Evolutionary conservation across 2,329 filamentous ascomycete genomes (phyloP), one percentile per base, ranked within the genome.

Genomic region (Xylariaceae sp.): DNA sequence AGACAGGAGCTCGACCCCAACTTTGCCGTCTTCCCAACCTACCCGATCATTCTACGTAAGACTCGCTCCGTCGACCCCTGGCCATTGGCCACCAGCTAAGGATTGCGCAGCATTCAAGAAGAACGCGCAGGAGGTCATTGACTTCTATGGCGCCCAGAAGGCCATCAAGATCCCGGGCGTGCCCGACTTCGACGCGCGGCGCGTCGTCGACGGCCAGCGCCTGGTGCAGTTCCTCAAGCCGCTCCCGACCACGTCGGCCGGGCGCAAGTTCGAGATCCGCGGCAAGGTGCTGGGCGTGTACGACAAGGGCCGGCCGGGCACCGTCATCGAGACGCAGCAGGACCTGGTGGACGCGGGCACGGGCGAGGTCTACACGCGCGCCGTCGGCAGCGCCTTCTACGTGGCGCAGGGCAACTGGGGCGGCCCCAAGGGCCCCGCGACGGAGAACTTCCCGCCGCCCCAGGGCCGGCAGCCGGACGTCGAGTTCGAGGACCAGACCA

Each of bases 11-110:
- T 93, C 33, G 81, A 94, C 57, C 86, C 88, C 29, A 72, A 83
- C 38, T 95, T 95, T 58, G 64, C 81, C 41, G 83, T 85, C 50
- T 95, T 95, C 61, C 89, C 89, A 13, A 94, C 88, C 27, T 94
- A 93, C 59, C 77, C 86, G 14, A 72, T 90, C 45, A 76, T 92
- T 51, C 77, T 94, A 27, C 77, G 80, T 83, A 65, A 52, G 75
- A 56, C 26, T 19, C 21, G 30, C n/a, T 12, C 31, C 11, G n/a
- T 22, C 11, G 13, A n/a, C n/a, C n/a, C n/a, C n/a, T 9, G 9
- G 6, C 14, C 15, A 15, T 14, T 29, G 4, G n/a, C 16, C 13
- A 16, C 22, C 13, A 11, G 5, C 16, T 26, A 16, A 5, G 15
- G 40, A 40, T 21, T 26, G 13, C 18, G 32, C 44, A 72, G 67